Evolutionary conservation across 768 basidiomycete species (phyloP), one percentile per base, ranked within the genome.

Genomic region (Chalciporus pseudorubinellus): DNA sequence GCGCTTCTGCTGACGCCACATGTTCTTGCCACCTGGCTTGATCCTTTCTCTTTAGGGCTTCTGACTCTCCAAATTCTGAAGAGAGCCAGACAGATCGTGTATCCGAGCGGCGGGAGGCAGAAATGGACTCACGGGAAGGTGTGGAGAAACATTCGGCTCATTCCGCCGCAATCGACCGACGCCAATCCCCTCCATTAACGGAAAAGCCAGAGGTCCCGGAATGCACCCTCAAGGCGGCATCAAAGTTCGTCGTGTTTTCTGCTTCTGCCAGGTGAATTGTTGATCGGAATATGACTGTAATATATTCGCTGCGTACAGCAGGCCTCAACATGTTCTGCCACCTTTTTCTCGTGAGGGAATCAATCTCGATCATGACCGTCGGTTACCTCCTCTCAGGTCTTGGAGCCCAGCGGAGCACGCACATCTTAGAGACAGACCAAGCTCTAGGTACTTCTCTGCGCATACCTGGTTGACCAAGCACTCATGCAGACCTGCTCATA

Each of bases 301-400:
- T 57, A 42, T 46, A 60, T 57, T 60, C 53, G 29, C 57, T 59
- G 59, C 59, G 59, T 64, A 58, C 67, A 61, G 57, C 65, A 64
- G 66, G 65, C 55, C 55, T 50, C 69, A 62, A 61, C 67, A 69
- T 67, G 69, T 53, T 48, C 57, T 67, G 52, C 67, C 67, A 56
- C 59, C 67, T 55, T 56, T 68, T 49, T 54, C 67, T 54, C 65
- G 63, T 46, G 65, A 69, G 46, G 61, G 59, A 44, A 63, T 60
- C 59, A 57, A 61, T 63, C 62, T 66, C 62, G 65, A 65, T 65
- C 67, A 60, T 29, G 65, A 69, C 67, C 62, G 63, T 39, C 62
- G 67, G 48, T 60, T 70, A 45, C 59, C 68, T 38, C 65, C 54
- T 51, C 63, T 67, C 49, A 65, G 69, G 53, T 59, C 66, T 40